Percentiles rank a stretch among this genome's conserved stretches.
phyloP scores from a whole-genome alignment of 1,139 yeast species.

The Sugiyamaella neomexicana region DNA sequence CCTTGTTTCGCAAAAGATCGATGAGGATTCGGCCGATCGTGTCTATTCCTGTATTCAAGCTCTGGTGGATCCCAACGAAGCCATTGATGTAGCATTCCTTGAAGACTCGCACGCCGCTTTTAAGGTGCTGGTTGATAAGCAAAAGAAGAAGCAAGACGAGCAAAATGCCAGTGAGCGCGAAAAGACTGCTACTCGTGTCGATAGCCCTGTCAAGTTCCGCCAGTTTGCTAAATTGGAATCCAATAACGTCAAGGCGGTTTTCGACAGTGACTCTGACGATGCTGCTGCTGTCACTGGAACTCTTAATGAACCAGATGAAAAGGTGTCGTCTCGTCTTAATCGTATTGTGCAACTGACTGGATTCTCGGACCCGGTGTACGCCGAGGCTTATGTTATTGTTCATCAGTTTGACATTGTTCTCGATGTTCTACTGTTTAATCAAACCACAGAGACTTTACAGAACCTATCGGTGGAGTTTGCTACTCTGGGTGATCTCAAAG shows the following conservation, averaged over 20 bases:
- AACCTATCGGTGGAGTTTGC: constrained; percentile 95
- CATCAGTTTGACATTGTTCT: constrained; percentile 95
- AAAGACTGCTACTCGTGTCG: constrained; percentile 75
- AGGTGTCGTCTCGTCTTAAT: constrained; percentile 72
- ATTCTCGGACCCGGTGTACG: constrained; percentile 95
- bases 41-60: constrained; percentile 79
- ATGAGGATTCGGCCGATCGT: constrained; percentile 94
- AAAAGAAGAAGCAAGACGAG: constrained; percentile 56
- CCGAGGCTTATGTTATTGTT: constrained; percentile 92
- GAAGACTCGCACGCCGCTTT: constrained; percentile 87
- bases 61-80: constrained; percentile 60
- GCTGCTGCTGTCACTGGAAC: constrained; percentile 52
- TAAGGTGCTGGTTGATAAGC: constrained; percentile 56
- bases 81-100: constrained; percentile 72
- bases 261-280: constrained; percentile 38
- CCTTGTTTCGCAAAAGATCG: constrained; percentile 66
- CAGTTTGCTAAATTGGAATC: constrained; percentile 64
- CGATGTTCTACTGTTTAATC: constrained; percentile 92
- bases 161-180: constrained; percentile 61
- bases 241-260: constrained; percentile 43
- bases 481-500: constrained; percentile 92
- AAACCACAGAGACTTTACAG: constrained; percentile 86
- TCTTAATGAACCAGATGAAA: constrained; percentile 52
- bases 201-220: constrained; percentile 78
- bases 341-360: constrained; percentile 94